phyloP scores from a whole-genome alignment of 805 yeast genomes.

The Naumovozyma baii region DNA sequence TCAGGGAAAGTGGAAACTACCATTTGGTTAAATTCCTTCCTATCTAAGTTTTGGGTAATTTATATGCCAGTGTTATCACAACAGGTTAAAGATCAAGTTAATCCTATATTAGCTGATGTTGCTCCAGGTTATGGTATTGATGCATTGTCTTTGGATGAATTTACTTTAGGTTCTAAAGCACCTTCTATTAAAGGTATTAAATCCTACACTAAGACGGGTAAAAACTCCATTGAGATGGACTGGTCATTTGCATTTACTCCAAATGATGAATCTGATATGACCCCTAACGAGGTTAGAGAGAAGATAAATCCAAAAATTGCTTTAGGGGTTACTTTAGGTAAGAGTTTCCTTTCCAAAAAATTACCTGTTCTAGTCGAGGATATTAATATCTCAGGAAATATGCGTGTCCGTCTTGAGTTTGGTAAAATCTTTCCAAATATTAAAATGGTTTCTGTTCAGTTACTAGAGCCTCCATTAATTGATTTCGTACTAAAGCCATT shows the following conservation, averaged over 20 bases:
- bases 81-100: conserved; percentile 61
- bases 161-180: conserved; percentile 72
- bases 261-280: conserved; percentile 75
- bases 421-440: conserved; percentile 70
- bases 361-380: conserved; percentile 74
- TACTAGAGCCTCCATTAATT: conserved; percentile 69
- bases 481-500: conserved; percentile 77
- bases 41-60: conserved; percentile 78
- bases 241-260: conserved; percentile 79
- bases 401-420: conserved; percentile 54
- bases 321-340: conserved; percentile 71
- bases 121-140: conserved; percentile 82
- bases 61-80: conserved; percentile 81
- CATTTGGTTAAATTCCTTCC: conserved; percentile 70
- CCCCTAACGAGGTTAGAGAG: conserved; percentile 58
- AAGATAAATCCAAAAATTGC: conserved; percentile 75
- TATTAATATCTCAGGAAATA: conserved; percentile 64
- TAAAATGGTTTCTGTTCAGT: conserved; percentile 56
- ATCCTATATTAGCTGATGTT: conserved; percentile 54
- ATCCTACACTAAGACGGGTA: conserved; percentile 62
- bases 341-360: conserved; percentile 65
- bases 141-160: conserved; percentile 60
- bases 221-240: conserved; percentile 67
- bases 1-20: conserved; percentile 61
- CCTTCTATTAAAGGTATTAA: conserved; percentile 65